A percentile compares a stretch with the other conserved stretches of the same genome.
These are phyloP conservation scores for Exophiala alcalophila DNA, from an alignment of 2,329 filamentous ascomycete species.

Conservation along the genomic window DNA sequence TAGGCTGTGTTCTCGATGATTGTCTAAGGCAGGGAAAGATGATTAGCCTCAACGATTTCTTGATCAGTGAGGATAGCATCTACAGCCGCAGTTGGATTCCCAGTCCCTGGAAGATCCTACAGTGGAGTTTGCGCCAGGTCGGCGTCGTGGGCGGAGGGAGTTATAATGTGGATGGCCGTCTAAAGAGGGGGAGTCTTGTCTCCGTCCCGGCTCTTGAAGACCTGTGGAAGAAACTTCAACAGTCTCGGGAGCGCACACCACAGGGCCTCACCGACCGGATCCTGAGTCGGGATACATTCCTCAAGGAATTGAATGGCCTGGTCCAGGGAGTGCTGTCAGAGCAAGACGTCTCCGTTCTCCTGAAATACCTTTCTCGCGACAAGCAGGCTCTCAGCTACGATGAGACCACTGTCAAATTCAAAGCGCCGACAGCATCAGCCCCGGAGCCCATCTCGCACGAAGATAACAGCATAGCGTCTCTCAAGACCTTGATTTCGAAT, in stretches of 20 bases:
- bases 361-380: conserved; percentile 68
- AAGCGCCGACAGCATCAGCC: conserved; percentile 44
- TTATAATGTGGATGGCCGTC: conserved; percentile 35
- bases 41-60: conserved; percentile 68
- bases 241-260: conserved; percentile 33
- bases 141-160: conserved; percentile 55
- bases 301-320: conserved; percentile 54
- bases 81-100: conserved; percentile 68
- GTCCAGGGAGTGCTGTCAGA: conserved; percentile 47
- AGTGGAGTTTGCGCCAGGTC: conserved; percentile 71
- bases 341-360: conserved; percentile 65
- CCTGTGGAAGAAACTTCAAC: conserved; percentile 20
- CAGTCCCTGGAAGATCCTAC: conserved; percentile 66
- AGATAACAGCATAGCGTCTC: conserved; percentile 75
- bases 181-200: conserved; percentile 46
- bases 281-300: conserved; percentile 56
- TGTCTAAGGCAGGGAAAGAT: conserved; percentile 67
- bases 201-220: conserved; percentile 58
- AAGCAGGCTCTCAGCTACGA: conserved; percentile 52
- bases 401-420: conserved; percentile 69
- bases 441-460: conserved; percentile 62
- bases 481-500: conserved; percentile 68
- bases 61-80: conserved; percentile 64
- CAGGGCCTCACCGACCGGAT: conserved; percentile 27
- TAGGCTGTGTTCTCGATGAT: conserved; percentile 77